Evolutionary conservation across 257 asterid species (phyloP).

Genomic region (Salvia splendens): DNA sequence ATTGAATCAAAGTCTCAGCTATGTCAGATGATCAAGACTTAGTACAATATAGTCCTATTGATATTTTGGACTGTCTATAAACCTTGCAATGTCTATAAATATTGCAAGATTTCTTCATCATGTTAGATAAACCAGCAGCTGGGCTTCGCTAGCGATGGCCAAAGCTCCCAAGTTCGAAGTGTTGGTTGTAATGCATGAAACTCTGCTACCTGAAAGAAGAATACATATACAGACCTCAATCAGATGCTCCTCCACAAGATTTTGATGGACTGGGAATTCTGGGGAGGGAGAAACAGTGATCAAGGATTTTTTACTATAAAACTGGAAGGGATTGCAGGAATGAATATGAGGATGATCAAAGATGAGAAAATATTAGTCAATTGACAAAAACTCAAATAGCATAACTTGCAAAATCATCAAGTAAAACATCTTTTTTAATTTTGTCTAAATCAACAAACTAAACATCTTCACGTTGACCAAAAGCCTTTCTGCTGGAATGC

Average conservation of each 20-base stretch:
- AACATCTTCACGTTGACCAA: neutral
- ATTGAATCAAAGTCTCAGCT: too few species aligned
- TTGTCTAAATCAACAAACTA: neutral
- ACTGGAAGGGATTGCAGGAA: neutral
- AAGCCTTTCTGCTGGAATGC: neutral
- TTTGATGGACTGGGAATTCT: neutral
- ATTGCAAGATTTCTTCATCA: slow-evolving; percentile 34
- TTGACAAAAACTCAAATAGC: neutral
- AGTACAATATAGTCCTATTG: too few species aligned
- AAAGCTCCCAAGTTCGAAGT: slow-evolving; percentile 57
- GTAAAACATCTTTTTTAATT: neutral
- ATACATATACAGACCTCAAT: slow-evolving; percentile 21
- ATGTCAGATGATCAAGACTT: too few species aligned
- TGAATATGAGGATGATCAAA: neutral
- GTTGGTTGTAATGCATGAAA: slow-evolving; percentile 61
- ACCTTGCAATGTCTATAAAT: slow-evolving; percentile 4
- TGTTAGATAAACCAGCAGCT: slow-evolving; percentile 63
- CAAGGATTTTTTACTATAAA: neutral
- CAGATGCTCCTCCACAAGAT: neutral
- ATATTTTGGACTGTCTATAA: too few species aligned
- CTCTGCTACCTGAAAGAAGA: slow-evolving; percentile 51
- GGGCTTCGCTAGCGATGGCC: slow-evolving; percentile 69
- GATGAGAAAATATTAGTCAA: neutral
- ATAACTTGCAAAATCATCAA: neutral
- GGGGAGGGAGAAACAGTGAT: neutral